Conservation (phyloP, 176 grass and related monocot species). For the Musa itinerans region DNA sequence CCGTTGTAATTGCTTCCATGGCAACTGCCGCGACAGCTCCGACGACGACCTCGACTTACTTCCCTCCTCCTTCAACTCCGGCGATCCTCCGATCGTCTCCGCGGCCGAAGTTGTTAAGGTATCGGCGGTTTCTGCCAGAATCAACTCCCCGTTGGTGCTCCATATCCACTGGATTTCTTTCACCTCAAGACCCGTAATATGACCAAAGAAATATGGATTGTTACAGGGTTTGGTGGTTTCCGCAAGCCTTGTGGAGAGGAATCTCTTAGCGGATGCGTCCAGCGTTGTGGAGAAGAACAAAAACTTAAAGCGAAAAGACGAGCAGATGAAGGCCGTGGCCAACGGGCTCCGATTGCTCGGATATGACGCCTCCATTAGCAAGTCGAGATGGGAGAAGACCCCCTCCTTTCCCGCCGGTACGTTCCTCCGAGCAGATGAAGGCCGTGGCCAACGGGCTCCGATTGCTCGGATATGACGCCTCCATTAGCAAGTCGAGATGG, state of each 20-base stretch:
- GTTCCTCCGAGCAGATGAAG: too few species aligned
- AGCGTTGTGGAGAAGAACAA: slow-evolving; percentile 12
- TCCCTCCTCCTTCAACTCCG: neutral
- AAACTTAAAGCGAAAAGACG: slow-evolving; percentile 3
- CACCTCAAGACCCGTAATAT: neutral
- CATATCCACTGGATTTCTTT: neutral
- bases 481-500: slow-evolving; percentile 11
- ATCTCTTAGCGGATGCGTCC: slow-evolving; percentile 6
- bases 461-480: slow-evolving; percentile 11
- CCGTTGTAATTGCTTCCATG: slow-evolving; percentile 15
- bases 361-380: slow-evolving; percentile 11
- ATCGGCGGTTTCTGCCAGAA: neutral
- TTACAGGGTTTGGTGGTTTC: slow-evolving; percentile 8
- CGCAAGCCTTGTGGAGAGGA: slow-evolving; percentile 1
- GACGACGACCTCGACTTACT: neutral
- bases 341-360: slow-evolving; percentile 1
- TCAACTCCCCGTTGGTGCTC: neutral
- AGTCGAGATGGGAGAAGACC: slow-evolving; percentile 15
- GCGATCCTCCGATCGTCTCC: neutral
- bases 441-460: neutral
- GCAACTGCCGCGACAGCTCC: slow-evolving; percentile 1
- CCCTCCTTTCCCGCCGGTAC: slow-evolving; percentile 37
- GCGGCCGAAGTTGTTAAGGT: neutral
- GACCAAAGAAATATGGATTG: neutral
- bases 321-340: neutral